These are phyloP conservation scores for Coemansia sp. DNA, from an alignment of 192 early-diverging fungal genomes.

Conservation along the genomic window DNA sequence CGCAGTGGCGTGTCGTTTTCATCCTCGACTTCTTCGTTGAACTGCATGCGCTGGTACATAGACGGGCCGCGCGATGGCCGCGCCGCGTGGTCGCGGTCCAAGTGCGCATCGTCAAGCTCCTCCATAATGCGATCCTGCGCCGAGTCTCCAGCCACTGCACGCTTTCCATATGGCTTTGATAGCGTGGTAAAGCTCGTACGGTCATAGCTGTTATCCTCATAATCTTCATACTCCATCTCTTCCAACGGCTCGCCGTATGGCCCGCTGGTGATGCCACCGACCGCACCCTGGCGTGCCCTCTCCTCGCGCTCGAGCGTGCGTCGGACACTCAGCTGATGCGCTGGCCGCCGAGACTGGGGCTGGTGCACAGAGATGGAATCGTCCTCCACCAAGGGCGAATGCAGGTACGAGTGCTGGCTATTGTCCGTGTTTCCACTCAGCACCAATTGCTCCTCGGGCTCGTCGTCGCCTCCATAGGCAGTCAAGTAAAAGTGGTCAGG, in stretches of 20 bases:
- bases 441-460: conserved; percentile 35
- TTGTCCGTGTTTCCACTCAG: conserved; percentile 22
- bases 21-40: conserved; percentile 42
- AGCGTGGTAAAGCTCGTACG: conserved; percentile 30
- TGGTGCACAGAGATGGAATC: conserved; percentile 40
- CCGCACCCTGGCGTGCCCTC: conserved; percentile 34
- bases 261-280: conserved; percentile 1
- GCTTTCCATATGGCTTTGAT: conserved; percentile 36
- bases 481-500: conserved; percentile 38
- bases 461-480: conserved; percentile 46
- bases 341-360: conserved; percentile 37
- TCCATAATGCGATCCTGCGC: conserved; percentile 45
- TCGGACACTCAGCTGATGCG: conserved; percentile 46
- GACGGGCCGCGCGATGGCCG: conserved; percentile 50
- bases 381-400: conserved; percentile 51
- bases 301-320: conserved; percentile 39
- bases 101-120: conserved; percentile 46
- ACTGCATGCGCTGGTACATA: conserved; percentile 54
- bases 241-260: conserved; percentile 36
- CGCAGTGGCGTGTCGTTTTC: conserved; percentile 45
- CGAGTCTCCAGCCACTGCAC: conserved; percentile 4
- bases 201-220: conserved; percentile 28
- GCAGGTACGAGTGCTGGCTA: conserved; percentile 39
- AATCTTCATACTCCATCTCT: conserved; percentile 28
- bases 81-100: conserved; percentile 47